Conservation (phyloP, 176 grass and related monocot species). For the Phyllostachys edulis region DNA sequence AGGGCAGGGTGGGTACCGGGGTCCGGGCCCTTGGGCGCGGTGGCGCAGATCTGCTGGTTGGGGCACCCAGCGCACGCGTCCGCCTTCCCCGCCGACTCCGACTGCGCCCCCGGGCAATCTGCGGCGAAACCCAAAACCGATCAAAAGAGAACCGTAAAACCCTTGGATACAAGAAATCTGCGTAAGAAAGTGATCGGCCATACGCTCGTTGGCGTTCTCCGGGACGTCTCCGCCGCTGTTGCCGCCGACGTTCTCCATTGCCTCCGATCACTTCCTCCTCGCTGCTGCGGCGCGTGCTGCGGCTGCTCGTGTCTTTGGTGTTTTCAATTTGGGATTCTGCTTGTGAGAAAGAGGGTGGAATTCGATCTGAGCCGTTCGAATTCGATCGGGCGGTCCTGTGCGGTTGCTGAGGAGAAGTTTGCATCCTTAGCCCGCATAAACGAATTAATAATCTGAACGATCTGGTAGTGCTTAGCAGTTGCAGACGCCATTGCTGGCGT, state of each 20-base stretch:
- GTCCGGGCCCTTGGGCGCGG: conserved; percentile 64
- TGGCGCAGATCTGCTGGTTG: conserved; percentile 76
- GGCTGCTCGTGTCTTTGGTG: no score
- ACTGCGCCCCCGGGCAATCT: conserved; percentile 76
- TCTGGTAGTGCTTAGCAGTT: no score
- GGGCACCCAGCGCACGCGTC: conserved; percentile 77
- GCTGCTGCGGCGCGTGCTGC: background rate
- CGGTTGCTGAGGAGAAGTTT: no score
- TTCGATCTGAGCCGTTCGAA: no score
- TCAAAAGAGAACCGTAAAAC: conserved; percentile 6
- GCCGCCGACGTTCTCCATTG: conserved; percentile 42
- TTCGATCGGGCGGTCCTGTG: no score
- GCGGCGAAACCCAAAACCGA: conserved; percentile 15
- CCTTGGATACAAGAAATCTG: background rate
- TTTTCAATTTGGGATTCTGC: no score
- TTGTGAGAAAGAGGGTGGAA: no score
- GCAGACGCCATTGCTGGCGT: no score
- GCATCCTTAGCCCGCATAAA: no score
- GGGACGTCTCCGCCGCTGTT: conserved; percentile 28
- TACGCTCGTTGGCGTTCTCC: conserved; percentile 74
- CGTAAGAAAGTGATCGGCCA: background rate
- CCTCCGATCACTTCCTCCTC: background rate
- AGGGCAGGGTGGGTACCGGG: conserved; percentile 46
- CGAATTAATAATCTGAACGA: no score
- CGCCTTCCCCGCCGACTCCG: conserved; percentile 67